Base-by-base conservation (phyloP, 2,329 filamentous ascomycete species). In the Magnaporthiopsis rhizophila region DNA sequence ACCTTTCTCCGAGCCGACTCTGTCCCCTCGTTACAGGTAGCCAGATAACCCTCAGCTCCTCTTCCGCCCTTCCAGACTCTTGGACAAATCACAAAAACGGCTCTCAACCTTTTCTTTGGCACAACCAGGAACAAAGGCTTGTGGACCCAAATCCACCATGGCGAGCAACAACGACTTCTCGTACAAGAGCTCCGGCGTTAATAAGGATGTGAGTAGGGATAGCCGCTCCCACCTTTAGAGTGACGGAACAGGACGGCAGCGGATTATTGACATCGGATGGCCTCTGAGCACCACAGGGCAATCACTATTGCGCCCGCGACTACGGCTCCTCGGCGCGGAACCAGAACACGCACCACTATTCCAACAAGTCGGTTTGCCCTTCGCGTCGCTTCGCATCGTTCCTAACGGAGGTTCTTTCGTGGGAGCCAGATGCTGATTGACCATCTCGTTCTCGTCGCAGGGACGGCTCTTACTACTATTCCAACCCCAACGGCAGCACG, bases 401-500 rank as follows among this genome's bases (percentile, higher is more conserved):
- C 6, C 6, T 30, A 30, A 30, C 30, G 30, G 30, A 7, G 24
- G 12, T 9, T 24, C 8, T 5, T 3, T 6, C 18, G 30, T 3
- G 3, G 15, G 15, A 34, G 21, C 21, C 34, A 21, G 13, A 7
- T 50, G 9, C 21, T 34, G 18, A 50, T 34, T 8, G 28, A 58
- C 30, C 30, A 30, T 30, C 30, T 30, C 30, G 30, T 3, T 3
- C 56, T 24, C 21, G n/a, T 45, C 11, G 50, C 30, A 84, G 82
- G 28, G 71, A 90, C 69, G 86, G 87, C 53, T 89, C 86, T 1
- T 91, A 91, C 80, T 90, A 91, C 78, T 91, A 90, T 76, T 84
- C 82, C 72, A 91, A 90, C 76, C 76, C 86, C 59, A 82, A 89
- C 67, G 86, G 86, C 18, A 89, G 84, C 71, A 88, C 84, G 56